Evolutionary conservation across 2,329 filamentous ascomycete species (phyloP), one percentile per base, ranked within the genome.

Genomic region (Colletotrichum chlorophyti): DNA sequence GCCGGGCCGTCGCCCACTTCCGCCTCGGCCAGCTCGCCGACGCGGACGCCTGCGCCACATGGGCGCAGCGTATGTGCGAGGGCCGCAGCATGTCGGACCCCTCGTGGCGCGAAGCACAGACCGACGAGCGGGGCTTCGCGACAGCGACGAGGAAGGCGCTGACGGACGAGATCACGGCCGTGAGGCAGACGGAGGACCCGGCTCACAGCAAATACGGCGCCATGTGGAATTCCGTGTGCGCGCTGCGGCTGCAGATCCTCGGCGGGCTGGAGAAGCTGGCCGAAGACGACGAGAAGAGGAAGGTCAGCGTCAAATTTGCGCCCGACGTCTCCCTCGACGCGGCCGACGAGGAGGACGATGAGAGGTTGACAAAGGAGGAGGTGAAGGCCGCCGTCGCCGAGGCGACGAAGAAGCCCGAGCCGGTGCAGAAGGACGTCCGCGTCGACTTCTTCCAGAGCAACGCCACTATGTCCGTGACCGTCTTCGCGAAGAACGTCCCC

Each of bases 1-100:
- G 93, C 65, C 86, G 94, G 32, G 90, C 86, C 5, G 85, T 96
- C 11, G 83, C 89, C 10, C 80, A 94, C 23, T 90, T 86, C 72
- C 84, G 87, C 45, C 77, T 93, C 35, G 85, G 84, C 29, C 82
- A 85, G 50, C 91, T 87, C 65, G 92, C 88, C 4, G 89, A 97
- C 73, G 89, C 93, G 1, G 83, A 88, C 58, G 83, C 86, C 64
- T 85, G 93, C 63, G 85, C 93, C 17, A 77, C 79, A 15, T 88
- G 85, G 79, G 75, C 80, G 27, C 77, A 79, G 71, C 67, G 72
- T 31, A 68, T 81, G 4, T 53, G 70, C 5, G 72, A 76, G 34
- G 74, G 76, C 37, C 70, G 79, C 6, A 72, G 69, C 24, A 69
- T 75, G 59, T 70, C 70, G 0, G 59, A 63, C 4, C 63, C 68